Base-by-base conservation (phyloP, 495 filamentous ascomycete species). In the Penicillium roqueforti region DNA sequence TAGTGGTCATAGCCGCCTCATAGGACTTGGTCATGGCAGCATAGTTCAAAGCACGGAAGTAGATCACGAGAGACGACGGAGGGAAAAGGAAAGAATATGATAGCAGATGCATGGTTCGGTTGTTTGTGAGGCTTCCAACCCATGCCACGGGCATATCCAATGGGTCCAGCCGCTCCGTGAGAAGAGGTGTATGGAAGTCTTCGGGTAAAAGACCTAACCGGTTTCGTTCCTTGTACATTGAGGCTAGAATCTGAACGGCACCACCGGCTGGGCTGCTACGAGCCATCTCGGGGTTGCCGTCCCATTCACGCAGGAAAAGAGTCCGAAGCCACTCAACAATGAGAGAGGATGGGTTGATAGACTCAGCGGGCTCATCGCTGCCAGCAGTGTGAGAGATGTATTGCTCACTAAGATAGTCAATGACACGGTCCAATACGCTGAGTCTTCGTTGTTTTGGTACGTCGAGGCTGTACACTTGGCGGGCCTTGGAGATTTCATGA, bases 41-140 rank as follows among this genome's bases (percentile, higher is more conserved):
- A 58, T 88, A 87, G 60, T 96, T 96, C 53, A 96, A 82, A n/a
- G 90, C 81, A 4, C 92, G 87, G 61, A 96, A 96, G 62, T 91
- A 95, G 0, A 83, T 86, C 34, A 95, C 86, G 7, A 93, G 70
- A 11, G 81, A 80, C 1, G 85, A 76, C 0, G 85, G 82, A 25
- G 78, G 83, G 47, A 96, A 96, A 0, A 97, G 74, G 66, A 89
- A 96, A 1, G 89, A 81, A 55, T 87, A 88, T 37, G 89, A 85
- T 3, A 97, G 73, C 1, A 96, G 72, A 66, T 97, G 92, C 32
- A 87, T 68, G 3, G 75, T 83, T 54, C 84, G 83, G 52, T 79
- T 83, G 37, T 81, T 83, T 1, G 68, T 59, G 6, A 63, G n/a
- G 10, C 66, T 48, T 16, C 62, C 66, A n/a, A 88, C 69, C 88